phyloP scores from a whole-genome alignment of 2,329 filamentous ascomycete genomes.

The Alternaria angustiovoidea region DNA sequence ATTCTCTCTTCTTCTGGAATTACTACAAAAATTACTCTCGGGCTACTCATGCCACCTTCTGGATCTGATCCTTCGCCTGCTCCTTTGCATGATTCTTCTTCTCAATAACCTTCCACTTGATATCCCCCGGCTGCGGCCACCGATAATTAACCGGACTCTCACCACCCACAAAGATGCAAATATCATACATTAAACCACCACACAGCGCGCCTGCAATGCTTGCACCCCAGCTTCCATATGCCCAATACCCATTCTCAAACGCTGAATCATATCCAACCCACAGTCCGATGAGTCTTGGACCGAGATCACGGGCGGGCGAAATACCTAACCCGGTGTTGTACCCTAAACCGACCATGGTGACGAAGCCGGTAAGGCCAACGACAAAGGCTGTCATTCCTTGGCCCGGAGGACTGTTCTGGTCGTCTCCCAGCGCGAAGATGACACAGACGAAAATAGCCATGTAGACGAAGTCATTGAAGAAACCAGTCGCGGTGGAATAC shows the following conservation, averaged over 20 bases:
- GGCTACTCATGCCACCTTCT: constrained; percentile 11
- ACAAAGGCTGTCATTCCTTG: constrained; percentile 59
- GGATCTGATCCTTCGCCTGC: constrained; percentile 26
- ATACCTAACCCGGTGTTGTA: constrained; percentile 58
- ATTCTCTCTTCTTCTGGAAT: too few species aligned
- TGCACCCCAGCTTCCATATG: constrained; percentile 38
- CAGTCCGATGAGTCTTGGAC: constrained; percentile 72
- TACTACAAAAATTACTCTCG: background rate
- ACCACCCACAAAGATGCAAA: constrained; percentile 43
- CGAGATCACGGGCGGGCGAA: constrained; percentile 75
- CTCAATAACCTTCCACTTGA: constrained; percentile 26
- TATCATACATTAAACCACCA: constrained; percentile 42
- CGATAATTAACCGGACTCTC: constrained; percentile 43
- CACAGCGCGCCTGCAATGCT: constrained; percentile 35
- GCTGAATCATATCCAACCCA: constrained; percentile 70
- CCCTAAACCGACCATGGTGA: constrained; percentile 36
- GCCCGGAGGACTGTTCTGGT: constrained; percentile 55
- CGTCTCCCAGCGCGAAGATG: constrained; percentile 70
- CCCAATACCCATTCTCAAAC: constrained; percentile 39
- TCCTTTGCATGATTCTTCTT: constrained; percentile 28
- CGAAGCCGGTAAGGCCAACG: constrained; percentile 36
- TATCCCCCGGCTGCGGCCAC: constrained; percentile 36
- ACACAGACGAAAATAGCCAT: constrained; percentile 72
- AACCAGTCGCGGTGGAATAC: constrained; percentile 70
- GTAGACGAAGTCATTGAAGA: constrained; percentile 75